phyloP scores from a whole-genome alignment of 345 rosid species.

The Eucalyptus microcorys region DNA sequence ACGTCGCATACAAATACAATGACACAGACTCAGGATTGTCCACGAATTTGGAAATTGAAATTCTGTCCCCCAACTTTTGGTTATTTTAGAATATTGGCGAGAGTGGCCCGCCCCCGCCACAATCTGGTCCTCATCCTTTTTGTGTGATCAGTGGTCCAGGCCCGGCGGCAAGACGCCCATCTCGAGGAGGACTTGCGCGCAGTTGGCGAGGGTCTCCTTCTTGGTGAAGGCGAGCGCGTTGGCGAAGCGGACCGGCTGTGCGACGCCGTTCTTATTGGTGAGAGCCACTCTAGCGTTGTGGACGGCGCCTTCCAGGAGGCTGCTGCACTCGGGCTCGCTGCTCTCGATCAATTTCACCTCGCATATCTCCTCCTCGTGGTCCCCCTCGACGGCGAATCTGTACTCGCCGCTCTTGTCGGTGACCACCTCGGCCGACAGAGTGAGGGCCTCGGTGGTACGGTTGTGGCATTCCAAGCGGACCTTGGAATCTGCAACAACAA shows the following conservation, averaged over 20 bases:
- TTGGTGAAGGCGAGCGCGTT: not conserved
- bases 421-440: not conserved
- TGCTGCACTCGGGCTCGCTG: not conserved
- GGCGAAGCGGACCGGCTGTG: not conserved
- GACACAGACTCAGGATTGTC: not conserved
- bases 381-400: not conserved
- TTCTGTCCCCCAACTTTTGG: not conserved
- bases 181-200: not conserved
- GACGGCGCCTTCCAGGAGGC: not conserved
- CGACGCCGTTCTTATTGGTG: conserved; percentile 1
- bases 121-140: not conserved
- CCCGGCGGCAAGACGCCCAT: conserved; percentile 1
- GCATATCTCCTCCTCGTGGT: conserved; percentile 11
- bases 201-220: not conserved
- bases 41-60: not conserved
- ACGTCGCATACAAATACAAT: not conserved
- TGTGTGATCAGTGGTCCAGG: not conserved
- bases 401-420: not conserved
- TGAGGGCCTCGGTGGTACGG: not conserved
- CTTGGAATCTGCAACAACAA: not conserved
- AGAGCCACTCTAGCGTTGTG: not conserved
- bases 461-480: not conserved
- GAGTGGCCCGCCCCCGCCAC: not conserved
- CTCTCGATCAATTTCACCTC: not conserved
- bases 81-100: not conserved